phyloP scores from a whole-genome alignment of 257 asterid species.

The Solanum microdontum region DNA sequence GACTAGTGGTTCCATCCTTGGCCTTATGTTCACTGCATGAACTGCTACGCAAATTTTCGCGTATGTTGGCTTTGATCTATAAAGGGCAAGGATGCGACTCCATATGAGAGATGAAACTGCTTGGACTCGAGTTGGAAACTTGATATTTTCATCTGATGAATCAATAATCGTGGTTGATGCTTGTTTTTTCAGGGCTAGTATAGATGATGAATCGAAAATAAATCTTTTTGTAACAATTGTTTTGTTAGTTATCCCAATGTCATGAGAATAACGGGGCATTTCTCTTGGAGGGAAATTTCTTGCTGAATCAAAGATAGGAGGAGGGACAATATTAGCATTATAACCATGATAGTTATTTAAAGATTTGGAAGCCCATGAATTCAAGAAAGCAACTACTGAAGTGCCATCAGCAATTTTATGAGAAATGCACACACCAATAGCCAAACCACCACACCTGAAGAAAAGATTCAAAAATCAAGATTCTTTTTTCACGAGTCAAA shows the following conservation, averaged over 20 bases:
- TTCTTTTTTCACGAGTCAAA: neutral
- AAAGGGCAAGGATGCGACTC: conserved; percentile 8
- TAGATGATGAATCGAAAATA: conserved; percentile 1
- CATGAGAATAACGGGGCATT: neutral
- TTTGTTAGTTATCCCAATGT: neutral
- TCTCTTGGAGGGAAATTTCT: neutral
- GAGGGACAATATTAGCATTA: neutral
- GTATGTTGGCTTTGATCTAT: neutral
- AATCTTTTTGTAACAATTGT: conserved; percentile 1
- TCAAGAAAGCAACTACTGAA: conserved; percentile 2
- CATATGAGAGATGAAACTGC: conserved; percentile 17
- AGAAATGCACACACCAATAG: conserved; percentile 14
- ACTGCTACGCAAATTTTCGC: neutral
- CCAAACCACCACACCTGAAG: conserved; percentile 25
- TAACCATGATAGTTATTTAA: neutral
- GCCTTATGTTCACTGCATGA: conserved; percentile 26
- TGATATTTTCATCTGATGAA: neutral
- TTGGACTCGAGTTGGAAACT: conserved; percentile 17
- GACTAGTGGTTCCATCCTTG: conserved; percentile 3
- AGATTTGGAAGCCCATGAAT: conserved; percentile 13
- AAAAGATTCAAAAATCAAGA: neutral
- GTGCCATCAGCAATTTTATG: conserved; percentile 21
- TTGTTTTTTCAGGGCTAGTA: neutral
- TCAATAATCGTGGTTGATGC: neutral
- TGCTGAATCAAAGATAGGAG: conserved; percentile 2